Evolutionary conservation across 2,329 filamentous ascomycete genomes (phyloP).

Genomic region (Tolypocladium guangdongense): DNA sequence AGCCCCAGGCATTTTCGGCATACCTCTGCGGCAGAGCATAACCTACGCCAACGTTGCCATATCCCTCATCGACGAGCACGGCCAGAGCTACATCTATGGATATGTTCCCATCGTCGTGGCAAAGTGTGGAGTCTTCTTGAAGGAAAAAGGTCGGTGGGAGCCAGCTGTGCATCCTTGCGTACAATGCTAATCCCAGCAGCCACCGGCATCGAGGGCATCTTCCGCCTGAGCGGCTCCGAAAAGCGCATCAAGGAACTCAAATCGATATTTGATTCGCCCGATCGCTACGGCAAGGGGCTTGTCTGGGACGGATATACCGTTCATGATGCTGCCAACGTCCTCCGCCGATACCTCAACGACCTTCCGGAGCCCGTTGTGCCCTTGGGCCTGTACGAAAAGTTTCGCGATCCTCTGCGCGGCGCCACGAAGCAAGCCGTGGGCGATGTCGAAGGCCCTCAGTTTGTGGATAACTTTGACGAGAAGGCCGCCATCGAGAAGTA

Average conservation of each 20-base stretch:
- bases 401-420: constrained; percentile 69
- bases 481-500: constrained; percentile 69
- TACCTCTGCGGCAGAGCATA: constrained; percentile 88
- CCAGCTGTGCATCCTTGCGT: not conserved
- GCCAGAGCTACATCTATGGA: constrained; percentile 94
- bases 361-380: constrained; percentile 95
- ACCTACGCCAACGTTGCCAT: constrained; percentile 97
- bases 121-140: constrained; percentile 93
- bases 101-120: constrained; percentile 98
- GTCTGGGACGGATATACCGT: constrained; percentile 98
- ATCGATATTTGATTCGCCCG: constrained; percentile 82
- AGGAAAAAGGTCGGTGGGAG: constrained; percentile 70
- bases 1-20: constrained; percentile 78
- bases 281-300: constrained; percentile 90
- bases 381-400: constrained; percentile 82
- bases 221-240: constrained; percentile 88
- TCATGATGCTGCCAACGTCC: constrained; percentile 93
- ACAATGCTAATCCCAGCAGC: constrained; percentile 41
- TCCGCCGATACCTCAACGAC: constrained; percentile 91
- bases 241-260: constrained; percentile 98
- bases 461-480: constrained; percentile 52
- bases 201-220: constrained; percentile 91
- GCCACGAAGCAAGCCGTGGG: constrained; percentile 63
- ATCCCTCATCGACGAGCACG: constrained; percentile 83
- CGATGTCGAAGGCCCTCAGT: constrained; percentile 57